Percentiles rank a stretch among this genome's conserved stretches.
phyloP scores from a whole-genome alignment of 345 rosid genomes.

The Noccaea caerulescens region DNA sequence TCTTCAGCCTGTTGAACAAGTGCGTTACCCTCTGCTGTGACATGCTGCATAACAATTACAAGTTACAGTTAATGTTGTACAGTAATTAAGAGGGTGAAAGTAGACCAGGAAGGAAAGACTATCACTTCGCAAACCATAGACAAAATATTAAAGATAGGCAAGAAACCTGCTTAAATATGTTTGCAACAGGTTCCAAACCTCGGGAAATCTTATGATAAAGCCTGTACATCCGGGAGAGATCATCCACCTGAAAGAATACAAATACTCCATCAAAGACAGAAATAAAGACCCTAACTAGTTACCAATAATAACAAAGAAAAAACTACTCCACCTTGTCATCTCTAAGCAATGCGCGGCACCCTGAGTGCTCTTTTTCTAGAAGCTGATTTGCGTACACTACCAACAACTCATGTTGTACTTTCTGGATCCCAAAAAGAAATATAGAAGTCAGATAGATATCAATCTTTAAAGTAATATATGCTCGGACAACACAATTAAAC shows the following conservation, averaged over 20 bases:
- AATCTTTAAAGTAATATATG: not conserved
- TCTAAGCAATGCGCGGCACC: slow-evolving; percentile 83
- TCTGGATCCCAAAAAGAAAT: slow-evolving; percentile 53
- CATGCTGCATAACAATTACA: slow-evolving; percentile 59
- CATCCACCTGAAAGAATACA: slow-evolving; percentile 66
- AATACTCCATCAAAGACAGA: slow-evolving; percentile 14
- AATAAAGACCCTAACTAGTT: not conserved
- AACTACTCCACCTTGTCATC: slow-evolving; percentile 73
- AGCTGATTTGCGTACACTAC: slow-evolving; percentile 66
- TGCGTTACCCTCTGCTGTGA: slow-evolving; percentile 81
- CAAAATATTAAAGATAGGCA: slow-evolving; percentile 13
- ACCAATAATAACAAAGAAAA: not conserved
- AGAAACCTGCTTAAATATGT: slow-evolving; percentile 83
- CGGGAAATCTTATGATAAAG: slow-evolving; percentile 71
- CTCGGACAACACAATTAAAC: not conserved
- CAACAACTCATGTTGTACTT: slow-evolving; percentile 87
- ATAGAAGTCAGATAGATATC: slow-evolving; percentile 3
- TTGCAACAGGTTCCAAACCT: slow-evolving; percentile 88
- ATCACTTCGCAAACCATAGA: slow-evolving; percentile 1
- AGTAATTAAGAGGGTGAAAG: not conserved
- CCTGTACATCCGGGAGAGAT: slow-evolving; percentile 95
- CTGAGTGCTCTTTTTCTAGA: slow-evolving; percentile 90
- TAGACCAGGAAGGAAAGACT: slow-evolving; percentile 5
- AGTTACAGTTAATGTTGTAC: not conserved
- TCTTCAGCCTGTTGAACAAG: slow-evolving; percentile 96